phyloP scores from a whole-genome alignment of 2,329 filamentous ascomycete genomes.

The Monosporascus sp. region DNA sequence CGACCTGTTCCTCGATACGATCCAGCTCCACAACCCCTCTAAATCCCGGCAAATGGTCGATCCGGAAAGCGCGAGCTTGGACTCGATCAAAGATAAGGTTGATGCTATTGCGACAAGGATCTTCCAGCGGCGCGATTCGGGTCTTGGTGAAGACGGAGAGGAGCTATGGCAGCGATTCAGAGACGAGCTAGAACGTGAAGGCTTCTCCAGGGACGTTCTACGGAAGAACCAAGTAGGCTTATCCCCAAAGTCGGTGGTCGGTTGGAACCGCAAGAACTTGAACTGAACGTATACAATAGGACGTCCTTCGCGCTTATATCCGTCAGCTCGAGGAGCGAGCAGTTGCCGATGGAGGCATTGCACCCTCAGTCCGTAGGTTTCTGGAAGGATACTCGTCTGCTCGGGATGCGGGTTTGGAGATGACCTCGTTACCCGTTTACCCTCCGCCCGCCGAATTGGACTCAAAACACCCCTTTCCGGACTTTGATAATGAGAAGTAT shows the following conservation, averaged over 20 bases:
- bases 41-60: constrained; percentile 32
- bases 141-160: constrained; percentile 41
- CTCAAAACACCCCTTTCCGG: constrained; percentile 32
- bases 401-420: constrained; percentile 27
- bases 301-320: constrained; percentile 56
- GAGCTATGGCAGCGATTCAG: constrained; percentile 55
- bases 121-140: constrained; percentile 36
- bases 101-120: constrained; percentile 51
- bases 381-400: constrained; percentile 34
- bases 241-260: constrained; percentile 1
- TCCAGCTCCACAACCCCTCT: constrained; percentile 47
- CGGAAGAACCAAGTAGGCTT: constrained; percentile 51
- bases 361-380: constrained; percentile 48
- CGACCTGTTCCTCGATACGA: constrained; percentile 52
- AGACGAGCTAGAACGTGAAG: constrained; percentile 52
- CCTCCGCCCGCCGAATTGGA: constrained; percentile 17
- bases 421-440: constrained; percentile 22
- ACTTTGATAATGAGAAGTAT: constrained; percentile 37
- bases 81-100: constrained; percentile 56
- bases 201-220: constrained; percentile 51
- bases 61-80: constrained; percentile 38
- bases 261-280: neutral
- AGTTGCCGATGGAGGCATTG: constrained; percentile 36
- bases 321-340: constrained; percentile 51
- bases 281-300: constrained; percentile 32